Evolutionary conservation across 164 flowering plant species (phyloP), one percentile per base, ranked within the genome.

Genomic region (Chloranthus sessilifolius): DNA sequence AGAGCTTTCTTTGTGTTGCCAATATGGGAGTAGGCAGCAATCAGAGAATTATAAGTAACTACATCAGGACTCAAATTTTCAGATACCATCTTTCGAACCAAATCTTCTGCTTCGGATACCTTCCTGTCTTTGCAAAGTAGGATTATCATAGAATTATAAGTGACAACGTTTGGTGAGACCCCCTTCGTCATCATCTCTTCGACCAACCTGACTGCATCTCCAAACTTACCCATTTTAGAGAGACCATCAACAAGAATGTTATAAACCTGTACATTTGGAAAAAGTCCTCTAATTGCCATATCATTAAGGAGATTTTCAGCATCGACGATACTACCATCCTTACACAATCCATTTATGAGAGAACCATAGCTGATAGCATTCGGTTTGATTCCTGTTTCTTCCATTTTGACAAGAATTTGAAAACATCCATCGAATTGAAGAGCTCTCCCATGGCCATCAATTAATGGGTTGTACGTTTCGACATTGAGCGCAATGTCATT

Each of bases 21-120:
- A 12, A 45, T 27, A 35, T 27, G 49, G 2, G 69, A 62, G 52
- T 75, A 78, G 11, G 83, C 95, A 12, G 74, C 62, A 14, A 88
- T 81, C 25, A 88, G 60, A 39, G 87, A 67, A 66, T 83, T 88
- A 70, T 70, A 88, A 23, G 95, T 85, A 63, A 83, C 72, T 22
- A 62, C 77, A 76, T 88, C 95, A 46, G 79, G 89, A 30, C 3
- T 52, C 47, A 72, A 41, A 53, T 89, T 84, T 46, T 55, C 66
- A 6, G 36, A 53, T n/a, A 43, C 57, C 16, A 81, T 66, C 44
- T 57, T 51, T 25, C n/a, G 0, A 24, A 54, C 66, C 54, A 76
- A 57, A 17, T 80, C 75, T 62, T 83, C 85, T 17, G 92, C 91
- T 68, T 78, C 85, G 2, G 16, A 15, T 22, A 70, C 12, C 46